A percentile compares a stretch with the other conserved stretches of the same genome.
Conservation (phyloP, 208 protist genomes). For the Trichomonas vaginalis region DNA sequence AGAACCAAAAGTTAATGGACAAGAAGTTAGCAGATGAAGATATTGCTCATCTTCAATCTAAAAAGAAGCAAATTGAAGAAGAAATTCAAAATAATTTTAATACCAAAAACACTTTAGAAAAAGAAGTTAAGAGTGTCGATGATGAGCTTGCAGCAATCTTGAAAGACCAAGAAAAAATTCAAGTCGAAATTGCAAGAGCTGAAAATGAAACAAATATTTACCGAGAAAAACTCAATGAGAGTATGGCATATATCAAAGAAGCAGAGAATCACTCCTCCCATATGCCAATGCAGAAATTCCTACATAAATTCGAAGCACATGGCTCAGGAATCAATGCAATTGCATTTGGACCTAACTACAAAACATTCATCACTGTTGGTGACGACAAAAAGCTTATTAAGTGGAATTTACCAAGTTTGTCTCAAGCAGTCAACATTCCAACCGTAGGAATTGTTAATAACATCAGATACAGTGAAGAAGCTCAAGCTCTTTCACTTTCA, state of each 20-base stretch:
- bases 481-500: background rate
- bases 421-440: background rate
- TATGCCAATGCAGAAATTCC: background rate
- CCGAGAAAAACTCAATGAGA: background rate
- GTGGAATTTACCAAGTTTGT: background rate
- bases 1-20: background rate
- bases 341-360: background rate
- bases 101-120: background rate
- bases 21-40: background rate
- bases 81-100: background rate
- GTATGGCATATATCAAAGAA: background rate
- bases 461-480: background rate
- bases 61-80: background rate
- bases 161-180: background rate
- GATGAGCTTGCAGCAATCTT: background rate
- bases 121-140: background rate
- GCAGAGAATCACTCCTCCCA: background rate
- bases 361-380: background rate
- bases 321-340: background rate
- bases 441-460: background rate
- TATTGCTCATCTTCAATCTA: too few species aligned
- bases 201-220: background rate
- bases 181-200: background rate
- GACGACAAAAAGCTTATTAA: background rate
- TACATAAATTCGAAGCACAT: background rate